Base-by-base conservation (phyloP, 768 basidiomycete genomes). In the Naganishia kalamii region DNA sequence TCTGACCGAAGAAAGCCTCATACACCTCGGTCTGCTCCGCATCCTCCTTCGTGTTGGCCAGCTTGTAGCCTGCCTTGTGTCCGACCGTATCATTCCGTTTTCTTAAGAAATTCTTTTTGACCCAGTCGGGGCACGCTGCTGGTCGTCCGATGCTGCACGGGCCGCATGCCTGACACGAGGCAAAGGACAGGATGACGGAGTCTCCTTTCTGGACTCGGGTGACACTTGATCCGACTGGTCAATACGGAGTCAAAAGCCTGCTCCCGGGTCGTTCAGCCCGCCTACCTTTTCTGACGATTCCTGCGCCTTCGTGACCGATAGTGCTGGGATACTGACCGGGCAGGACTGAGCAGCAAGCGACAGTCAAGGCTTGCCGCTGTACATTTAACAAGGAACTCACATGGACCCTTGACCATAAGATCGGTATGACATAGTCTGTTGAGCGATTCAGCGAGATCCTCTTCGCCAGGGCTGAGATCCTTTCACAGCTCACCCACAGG, bases 1-100 rank as follows among this genome's bases (percentile, higher is more conserved):
- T 64, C 37, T 64, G 63, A 12, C 63, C 63, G 46, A 64, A 64
- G 51, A 64, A 63, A 2, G n/a, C 44, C 37, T 51, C 63, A 23
- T 51, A 57, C 3, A 64, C 52, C 13, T 57, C 30, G 11, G 29
- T 37, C 12, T 51, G 51, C 1, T 13, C 32, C 11, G 30, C 29
- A 13, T 19, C 40, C 29, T 44, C 33, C 12, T 11, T 35, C 3
- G 33, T 23, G 35, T 10, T 25, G 33, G 33, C 5, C 54, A 57
- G 27, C n/a, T 21, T n/a, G 17, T 35, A 61, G 8, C 32, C 44
- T 15, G 44, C n/a, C 12, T 47, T 11, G 19, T 43, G 40, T 5
- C 47, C 43, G 47, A 64, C 32, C 6, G 23, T 51, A 0, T 21
- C 10, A 30, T 48, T 35, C 25, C 63, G 63, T 33, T 64, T 64